Base-by-base conservation (phyloP, 352 stramenopile genomes). In the Globisporangium radiosum region DNA sequence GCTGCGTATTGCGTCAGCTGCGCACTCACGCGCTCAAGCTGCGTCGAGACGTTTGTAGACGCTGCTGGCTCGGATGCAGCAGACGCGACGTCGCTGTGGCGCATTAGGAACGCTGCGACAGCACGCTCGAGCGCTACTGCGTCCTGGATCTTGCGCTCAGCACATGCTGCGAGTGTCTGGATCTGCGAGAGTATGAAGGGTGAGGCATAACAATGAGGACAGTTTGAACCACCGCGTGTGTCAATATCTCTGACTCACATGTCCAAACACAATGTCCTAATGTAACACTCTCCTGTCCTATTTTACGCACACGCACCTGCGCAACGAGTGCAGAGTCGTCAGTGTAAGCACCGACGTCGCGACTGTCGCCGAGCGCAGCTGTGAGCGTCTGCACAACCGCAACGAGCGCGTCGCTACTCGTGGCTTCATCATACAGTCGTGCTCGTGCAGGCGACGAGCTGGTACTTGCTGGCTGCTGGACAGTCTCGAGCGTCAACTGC, bases 51-150 rank as follows among this genome's bases (percentile, higher is more conserved):
- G 39, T 2, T 51, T 38, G 17, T 8, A 10, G 7, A 2, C 19
- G 39, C 5, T 37, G 36, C 25, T 33, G 25, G 2, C 19, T 50
- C 14, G 7, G 25, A n/a, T 7, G 55, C 47, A 13, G 11, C 48
- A 5, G 66, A 44, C 1, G 65, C 25, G 39, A 15, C 38, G 13
- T 70, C 57, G 5, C 52, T 52, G 19, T 81, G 65, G 9, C 65
- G 62, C 33, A 37, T 7, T 36, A 76, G 56, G 45, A 81, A 81
- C 19, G 65, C 71, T 7, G 42, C 56, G 5, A 78, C 56, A 1
- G 45, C 17, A 4, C 47, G 47, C 9, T 71, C 61, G 3, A 78
- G 50, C 25, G 55, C 56, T 2, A 50, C n/a, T 6, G 66, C 17
- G 1, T 52, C 59, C 15, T 53, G 39, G 1, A 50, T 57, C 5